Conservation (phyloP, 148 eudicot species). For the Talinum fruticosum region DNA sequence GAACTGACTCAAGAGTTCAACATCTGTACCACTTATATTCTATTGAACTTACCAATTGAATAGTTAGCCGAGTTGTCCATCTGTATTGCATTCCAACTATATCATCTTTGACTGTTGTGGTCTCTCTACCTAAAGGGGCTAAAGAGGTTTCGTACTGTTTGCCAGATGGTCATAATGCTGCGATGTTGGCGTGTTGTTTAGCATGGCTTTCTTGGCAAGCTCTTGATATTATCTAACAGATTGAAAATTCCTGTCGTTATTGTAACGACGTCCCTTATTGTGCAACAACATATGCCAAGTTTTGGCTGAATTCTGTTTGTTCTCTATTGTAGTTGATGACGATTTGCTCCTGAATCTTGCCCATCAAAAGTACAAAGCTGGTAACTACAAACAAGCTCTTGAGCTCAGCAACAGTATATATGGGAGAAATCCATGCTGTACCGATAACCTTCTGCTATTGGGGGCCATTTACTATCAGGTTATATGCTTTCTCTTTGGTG, state of each 20-base stretch:
- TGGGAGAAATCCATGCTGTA: slow-evolving; percentile 76
- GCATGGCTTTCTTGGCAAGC: neutral
- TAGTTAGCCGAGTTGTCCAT: neutral
- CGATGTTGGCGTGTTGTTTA: neutral
- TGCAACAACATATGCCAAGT: neutral
- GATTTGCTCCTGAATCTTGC: slow-evolving; percentile 62
- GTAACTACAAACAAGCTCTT: slow-evolving; percentile 76
- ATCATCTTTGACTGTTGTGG: neutral
- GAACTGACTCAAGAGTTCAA: neutral
- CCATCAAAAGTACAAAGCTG: slow-evolving; percentile 88
- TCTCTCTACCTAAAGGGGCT: neutral
- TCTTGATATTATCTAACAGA: slow-evolving; percentile 2
- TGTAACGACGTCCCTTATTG: too few species aligned
- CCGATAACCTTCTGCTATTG: slow-evolving; percentile 79
- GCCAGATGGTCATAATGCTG: neutral
- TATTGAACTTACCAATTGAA: too few species aligned
- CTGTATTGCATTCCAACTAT: neutral
- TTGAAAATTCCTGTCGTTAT: too few species aligned
- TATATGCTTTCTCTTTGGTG: neutral
- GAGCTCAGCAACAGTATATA: slow-evolving; percentile 77
- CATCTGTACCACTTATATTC: neutral
- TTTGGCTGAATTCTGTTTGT: slow-evolving; percentile 8
- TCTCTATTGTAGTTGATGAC: slow-evolving; percentile 57
- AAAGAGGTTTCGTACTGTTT: neutral
- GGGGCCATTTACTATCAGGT: slow-evolving; percentile 97